phyloP scores from a whole-genome alignment of 169 alveolate species.

The Neospora caninum region DNA sequence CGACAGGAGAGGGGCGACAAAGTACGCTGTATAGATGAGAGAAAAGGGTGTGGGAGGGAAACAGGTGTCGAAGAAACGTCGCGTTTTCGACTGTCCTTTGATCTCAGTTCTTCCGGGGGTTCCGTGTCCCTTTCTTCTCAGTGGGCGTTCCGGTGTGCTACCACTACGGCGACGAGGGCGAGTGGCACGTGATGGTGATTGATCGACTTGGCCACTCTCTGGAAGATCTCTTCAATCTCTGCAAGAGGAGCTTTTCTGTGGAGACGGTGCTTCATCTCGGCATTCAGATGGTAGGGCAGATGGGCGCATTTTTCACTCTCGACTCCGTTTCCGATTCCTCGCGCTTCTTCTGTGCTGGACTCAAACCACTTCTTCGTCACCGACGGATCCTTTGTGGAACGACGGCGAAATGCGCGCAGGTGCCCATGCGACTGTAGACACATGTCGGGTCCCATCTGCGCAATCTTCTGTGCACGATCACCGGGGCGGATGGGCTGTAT shows the following conservation, averaged over 20 bases:
- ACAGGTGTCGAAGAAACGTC: no score
- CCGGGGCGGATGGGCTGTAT: no score
- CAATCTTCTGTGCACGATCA: no score
- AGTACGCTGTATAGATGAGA: no score
- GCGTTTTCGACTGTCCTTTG: neutral
- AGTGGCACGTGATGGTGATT: constrained; percentile 93
- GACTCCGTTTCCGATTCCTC: neutral
- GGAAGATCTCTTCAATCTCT: constrained; percentile 93
- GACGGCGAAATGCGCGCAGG: no score
- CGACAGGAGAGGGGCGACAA: no score
- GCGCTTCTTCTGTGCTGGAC: neutral
- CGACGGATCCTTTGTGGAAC: no score
- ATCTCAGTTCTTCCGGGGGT: neutral
- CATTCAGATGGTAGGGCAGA: constrained; percentile 89
- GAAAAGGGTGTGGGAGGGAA: no score
- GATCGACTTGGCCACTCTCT: constrained; percentile 94
- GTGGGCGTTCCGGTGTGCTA: constrained; percentile 75
- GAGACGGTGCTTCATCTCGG: constrained; percentile 94
- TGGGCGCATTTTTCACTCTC: neutral
- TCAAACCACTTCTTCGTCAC: neutral
- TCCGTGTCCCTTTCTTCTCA: neutral
- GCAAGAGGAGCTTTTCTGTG: constrained; percentile 91
- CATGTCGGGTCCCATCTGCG: no score
- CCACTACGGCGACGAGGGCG: constrained; percentile 97
- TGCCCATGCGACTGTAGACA: no score